These are phyloP conservation scores for Cercospora beticola DNA, from an alignment of 2,329 filamentous ascomycete species.

Conservation along the genomic window DNA sequence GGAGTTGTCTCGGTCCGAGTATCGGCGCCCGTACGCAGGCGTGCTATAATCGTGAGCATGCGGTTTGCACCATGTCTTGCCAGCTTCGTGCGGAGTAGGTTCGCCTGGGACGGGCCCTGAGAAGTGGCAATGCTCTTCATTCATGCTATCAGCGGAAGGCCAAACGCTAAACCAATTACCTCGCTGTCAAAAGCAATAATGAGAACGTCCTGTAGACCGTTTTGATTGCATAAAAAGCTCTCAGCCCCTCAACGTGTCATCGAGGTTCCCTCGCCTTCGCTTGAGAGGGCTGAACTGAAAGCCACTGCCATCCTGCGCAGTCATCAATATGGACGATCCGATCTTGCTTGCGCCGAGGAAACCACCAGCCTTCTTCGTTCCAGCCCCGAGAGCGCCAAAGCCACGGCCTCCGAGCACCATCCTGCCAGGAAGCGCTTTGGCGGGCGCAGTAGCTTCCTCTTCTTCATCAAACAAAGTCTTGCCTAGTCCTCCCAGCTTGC, in stretches of 20 bases:
- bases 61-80: neutral
- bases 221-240: constrained; percentile 1
- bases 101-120: neutral
- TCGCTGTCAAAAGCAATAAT: neutral
- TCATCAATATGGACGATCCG: constrained; percentile 32
- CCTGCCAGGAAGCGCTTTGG: constrained; percentile 30
- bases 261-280: constrained; percentile 34
- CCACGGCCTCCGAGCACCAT: constrained; percentile 34
- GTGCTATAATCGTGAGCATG: neutral
- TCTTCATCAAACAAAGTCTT: constrained; percentile 44
- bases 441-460: constrained; percentile 34
- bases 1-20: neutral
- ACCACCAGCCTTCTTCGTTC: constrained; percentile 32
- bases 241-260: constrained; percentile 37
- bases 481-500: constrained; percentile 40
- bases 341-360: constrained; percentile 29
- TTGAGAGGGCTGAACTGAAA: constrained; percentile 43
- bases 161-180: neutral
- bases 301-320: constrained; percentile 38
- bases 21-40: neutral
- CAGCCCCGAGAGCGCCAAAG: constrained; percentile 35
- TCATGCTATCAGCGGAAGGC: neutral
- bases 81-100: neutral
- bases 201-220: constrained; percentile 15
- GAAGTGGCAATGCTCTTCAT: neutral